Evolutionary conservation across 257 asterid species (phyloP), one percentile per base, ranked within the genome.

Genomic region (Penstemon newberryi): DNA sequence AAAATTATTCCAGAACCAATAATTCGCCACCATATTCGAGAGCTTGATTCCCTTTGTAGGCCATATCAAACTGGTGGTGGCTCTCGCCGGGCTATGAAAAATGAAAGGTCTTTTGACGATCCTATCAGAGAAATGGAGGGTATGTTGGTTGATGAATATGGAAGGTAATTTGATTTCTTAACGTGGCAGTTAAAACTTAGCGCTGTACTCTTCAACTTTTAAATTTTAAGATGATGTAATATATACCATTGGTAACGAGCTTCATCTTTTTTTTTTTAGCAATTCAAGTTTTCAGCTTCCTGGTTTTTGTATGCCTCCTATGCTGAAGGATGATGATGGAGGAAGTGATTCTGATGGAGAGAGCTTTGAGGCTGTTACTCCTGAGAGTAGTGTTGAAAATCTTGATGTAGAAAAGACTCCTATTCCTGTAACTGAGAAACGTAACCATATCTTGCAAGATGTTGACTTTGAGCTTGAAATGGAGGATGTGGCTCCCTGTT

Each of bases 401-500:
- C 64, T 69, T 25, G 84, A 81, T 18, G 85, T 80, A 52, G 88
- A 78, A 56, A 79, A 55, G 49, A 62, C 63, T 12, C 67, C 4
- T 36, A 5, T 70, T 74, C 78, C 78, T 50, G 71, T 65, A 9
- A 76, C 71, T 53, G 93, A 83, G 81, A 91, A 89, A 81, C 93
- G 83, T 73, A 77, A 87, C 66, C 95, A 74, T 82, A 85, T 91
- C 69, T 72, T 91, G 82, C 92, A 91, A 80, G 97, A 89, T 74
- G 96, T 89, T 15, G 97, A 91, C 50, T 96, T 95, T 44, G 97
- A 91, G 75, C 95, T 91, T 73, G 97, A 91, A 83, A 91, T 91
- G 97, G 97, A 91, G 79, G 97, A 91, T 76, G 91, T 91, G 75
- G 86, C 95, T 70, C 96, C 97, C 38, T 71, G 79, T 66, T 79